Base-by-base conservation (phyloP, 495 filamentous ascomycete genomes). In the Astrothelium subdiscretum region DNA sequence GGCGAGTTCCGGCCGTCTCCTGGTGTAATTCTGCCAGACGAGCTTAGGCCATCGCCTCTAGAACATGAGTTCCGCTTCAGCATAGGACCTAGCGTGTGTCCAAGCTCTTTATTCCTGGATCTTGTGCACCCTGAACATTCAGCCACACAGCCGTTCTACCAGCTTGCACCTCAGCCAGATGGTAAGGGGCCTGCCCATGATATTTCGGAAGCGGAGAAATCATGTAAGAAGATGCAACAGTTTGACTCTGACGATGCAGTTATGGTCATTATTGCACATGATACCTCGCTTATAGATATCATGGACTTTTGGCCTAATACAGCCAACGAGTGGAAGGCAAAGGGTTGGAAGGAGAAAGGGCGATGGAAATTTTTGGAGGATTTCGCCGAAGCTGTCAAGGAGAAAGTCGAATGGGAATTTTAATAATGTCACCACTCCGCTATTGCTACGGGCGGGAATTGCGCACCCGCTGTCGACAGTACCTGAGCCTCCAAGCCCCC, bases 361-460 rank as follows among this genome's bases (percentile, higher is more conserved):
- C 66, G 73, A 24, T 86, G 83, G 83, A 62, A 71, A 60, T 86
- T 86, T 67, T 65, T 86, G 59, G 75, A 72, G 29, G 80, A 85
- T 60, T 85, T 83, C 68, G 75, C 67, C 31, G 67, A 69, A 6
- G 65, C 68, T 2, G 31, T 52, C 8, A 64, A 64, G 51, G 62
- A n/a, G n/a, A n/a, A n/a, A n/a, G n/a, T n/a, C n/a, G n/a, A n/a
- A n/a, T n/a, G n/a, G n/a, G n/a, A n/a, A n/a, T n/a, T n/a, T n/a
- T n/a, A n/a, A n/a, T n/a, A n/a, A n/a, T n/a, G n/a, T n/a, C n/a
- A n/a, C n/a, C n/a, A n/a, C n/a, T n/a, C n/a, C n/a, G n/a, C n/a
- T n/a, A n/a, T n/a, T n/a, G n/a, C n/a, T n/a, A n/a, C n/a, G n/a
- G n/a, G n/a, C n/a, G n/a, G n/a, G n/a, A n/a, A n/a, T n/a, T n/a